phyloP scores from a whole-genome alignment of 2,329 filamentous ascomycete species.

The Stromatinia cepivora region DNA sequence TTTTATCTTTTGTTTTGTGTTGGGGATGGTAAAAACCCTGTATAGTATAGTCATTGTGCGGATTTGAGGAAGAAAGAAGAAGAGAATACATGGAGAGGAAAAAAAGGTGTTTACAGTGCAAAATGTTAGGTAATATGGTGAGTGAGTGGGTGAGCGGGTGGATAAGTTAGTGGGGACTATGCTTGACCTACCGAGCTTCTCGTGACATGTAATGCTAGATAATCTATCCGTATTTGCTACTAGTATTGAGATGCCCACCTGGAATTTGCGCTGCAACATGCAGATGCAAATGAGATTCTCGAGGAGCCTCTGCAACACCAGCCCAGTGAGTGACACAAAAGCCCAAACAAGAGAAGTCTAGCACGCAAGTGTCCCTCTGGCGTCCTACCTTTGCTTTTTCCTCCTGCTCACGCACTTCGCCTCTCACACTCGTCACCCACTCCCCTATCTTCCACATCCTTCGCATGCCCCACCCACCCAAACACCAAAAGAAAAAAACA shows the following conservation, averaged over 20 bases:
- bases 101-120: not conserved
- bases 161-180: not conserved
- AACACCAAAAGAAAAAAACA: not conserved
- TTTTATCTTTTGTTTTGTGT: too few species aligned
- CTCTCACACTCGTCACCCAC: not conserved
- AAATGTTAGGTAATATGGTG: not conserved
- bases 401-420: too few species aligned
- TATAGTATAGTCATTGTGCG: not conserved
- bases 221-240: not conserved
- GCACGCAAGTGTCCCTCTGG: too few species aligned
- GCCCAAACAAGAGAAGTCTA: too few species aligned
- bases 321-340: not conserved
- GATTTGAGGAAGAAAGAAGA: not conserved
- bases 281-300: not conserved
- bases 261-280: not conserved
- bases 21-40: too few species aligned
- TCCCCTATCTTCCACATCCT: not conserved
- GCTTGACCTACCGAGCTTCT: not conserved
- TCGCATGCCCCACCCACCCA: not conserved
- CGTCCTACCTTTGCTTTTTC: too few species aligned
- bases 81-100: not conserved
- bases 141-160: not conserved
- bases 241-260: not conserved
- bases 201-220: too few species aligned
- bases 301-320: not conserved